Evolutionary conservation across 202 grass and related monocot genomes (phyloP), one percentile per base, ranked within the genome.

Genomic region (Zizania palustris): DNA sequence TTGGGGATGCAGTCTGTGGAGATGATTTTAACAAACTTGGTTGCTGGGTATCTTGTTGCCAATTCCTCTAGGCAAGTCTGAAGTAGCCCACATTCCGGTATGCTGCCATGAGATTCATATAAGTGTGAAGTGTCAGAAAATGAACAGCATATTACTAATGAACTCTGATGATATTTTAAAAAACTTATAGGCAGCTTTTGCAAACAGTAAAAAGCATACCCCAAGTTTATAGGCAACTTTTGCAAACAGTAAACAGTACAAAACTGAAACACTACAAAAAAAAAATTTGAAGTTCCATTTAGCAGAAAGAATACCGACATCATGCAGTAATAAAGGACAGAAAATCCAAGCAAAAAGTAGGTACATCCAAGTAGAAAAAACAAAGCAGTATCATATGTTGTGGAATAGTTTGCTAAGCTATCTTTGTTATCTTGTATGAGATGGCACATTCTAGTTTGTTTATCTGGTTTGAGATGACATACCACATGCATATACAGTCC

Each of bases 1-100:
- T 93, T 99, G 18, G 86, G 90, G 63, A 99, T 99, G 73, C 96
- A 96, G 57, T 96, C 92, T 0, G 96, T 99, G 46, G 96, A 99
- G 38, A 96, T 91, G 82, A 93, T 96, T 80, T 99, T 99, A 83
- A 99, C 92, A 64, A 99, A 99, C 68, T 99, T 99, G 4, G 92
- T 99, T 57, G 59, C 85, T 45, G 96, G 83, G 44, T 99, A 96
- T 76, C 86, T 90, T 55, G 84, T 91, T 12, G 88, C 82, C 68
- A 99, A 65, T 86, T 96, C 92, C 68, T 96, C 96, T 83, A 99
- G 68, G 66, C 85, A 99, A 67, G 82, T 83, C 59, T 91, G 72
- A 46, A 99, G 96, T 82, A 99, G 16, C 36, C 89, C 96, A 5
- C 92, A 99, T 69, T 96, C 92, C 49, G 80, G 90, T 83, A 99